These are phyloP conservation scores for Penicillium daleae DNA, from an alignment of 495 filamentous ascomycete genomes.

Conservation along the genomic window DNA sequence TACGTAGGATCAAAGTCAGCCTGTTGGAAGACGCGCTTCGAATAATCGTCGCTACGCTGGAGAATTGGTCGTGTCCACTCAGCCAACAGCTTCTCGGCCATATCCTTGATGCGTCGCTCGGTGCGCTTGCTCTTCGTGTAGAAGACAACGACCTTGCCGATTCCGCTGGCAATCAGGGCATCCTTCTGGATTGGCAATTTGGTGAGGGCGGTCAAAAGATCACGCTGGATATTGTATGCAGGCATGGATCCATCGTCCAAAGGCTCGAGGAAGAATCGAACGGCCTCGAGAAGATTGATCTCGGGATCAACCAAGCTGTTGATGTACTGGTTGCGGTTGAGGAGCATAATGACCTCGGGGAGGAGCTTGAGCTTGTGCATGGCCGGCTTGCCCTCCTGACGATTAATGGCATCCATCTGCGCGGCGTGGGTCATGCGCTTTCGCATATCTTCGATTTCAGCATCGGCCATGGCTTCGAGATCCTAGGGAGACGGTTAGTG, in stretches of 20 bases:
- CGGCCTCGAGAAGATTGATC: constrained; percentile 89
- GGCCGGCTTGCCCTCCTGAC: constrained; percentile 75
- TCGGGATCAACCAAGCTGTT: constrained; percentile 90
- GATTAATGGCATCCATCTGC: constrained; percentile 78
- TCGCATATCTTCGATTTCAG: constrained; percentile 85
- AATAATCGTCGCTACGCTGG: constrained; percentile 89
- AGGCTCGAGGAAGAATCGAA: constrained; percentile 97
- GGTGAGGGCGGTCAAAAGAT: constrained; percentile 79
- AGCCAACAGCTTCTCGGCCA: constrained; percentile 83
- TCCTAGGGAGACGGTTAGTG: constrained; percentile 59
- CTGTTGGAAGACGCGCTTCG: constrained; percentile 67
- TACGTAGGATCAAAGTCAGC: constrained; percentile 63
- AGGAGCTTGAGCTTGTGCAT: constrained; percentile 93
- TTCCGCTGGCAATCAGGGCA: constrained; percentile 82
- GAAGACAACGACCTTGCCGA: constrained; percentile 94
- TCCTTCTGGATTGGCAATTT: constrained; percentile 89
- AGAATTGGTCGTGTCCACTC: constrained; percentile 98
- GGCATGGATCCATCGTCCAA: constrained; percentile 89
- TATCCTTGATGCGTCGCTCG: constrained; percentile 84
- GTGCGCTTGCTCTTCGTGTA: constrained; percentile 94
- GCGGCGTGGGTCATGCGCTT: constrained; percentile 91
- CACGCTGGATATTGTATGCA: constrained; percentile 95
- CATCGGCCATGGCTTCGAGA: constrained; percentile 84
- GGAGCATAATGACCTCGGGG: constrained; percentile 83
- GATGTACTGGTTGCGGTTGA: constrained; percentile 82